phyloP scores from a whole-genome alignment of 805 yeast genomes.

The Brettanomyces custersianus region DNA sequence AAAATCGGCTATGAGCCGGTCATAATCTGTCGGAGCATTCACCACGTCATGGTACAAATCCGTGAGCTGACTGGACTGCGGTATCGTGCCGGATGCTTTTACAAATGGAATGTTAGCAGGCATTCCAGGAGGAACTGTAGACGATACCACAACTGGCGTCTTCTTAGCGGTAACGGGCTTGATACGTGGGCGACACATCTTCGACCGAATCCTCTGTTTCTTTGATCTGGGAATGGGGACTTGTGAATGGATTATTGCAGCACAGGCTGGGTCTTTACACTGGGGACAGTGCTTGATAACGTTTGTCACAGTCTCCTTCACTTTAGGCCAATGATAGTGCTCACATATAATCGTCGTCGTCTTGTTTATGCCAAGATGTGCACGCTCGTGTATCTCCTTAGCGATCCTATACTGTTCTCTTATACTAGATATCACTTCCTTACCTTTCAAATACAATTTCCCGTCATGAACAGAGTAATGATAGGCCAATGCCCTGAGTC shows the following conservation, averaged over 20 bases:
- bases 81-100: no score
- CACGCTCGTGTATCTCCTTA: constrained; percentile 51
- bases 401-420: constrained; percentile 69
- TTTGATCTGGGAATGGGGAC: neutral
- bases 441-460: constrained; percentile 61
- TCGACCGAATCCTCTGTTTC: no score
- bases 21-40: no score
- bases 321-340: constrained; percentile 83
- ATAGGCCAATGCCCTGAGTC: constrained; percentile 71
- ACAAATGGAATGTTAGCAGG: no score
- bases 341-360: constrained; percentile 73
- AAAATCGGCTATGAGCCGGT: no score
- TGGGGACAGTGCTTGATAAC: constrained; percentile 69
- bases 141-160: no score
- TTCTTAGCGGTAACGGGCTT: no score
- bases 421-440: constrained; percentile 73
- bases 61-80: no score
- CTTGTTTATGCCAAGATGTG: constrained; percentile 84
- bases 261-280: constrained; percentile 44
- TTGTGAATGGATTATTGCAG: constrained; percentile 11
- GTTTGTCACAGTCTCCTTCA: constrained; percentile 77
- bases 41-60: no score
- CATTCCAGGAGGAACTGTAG: no score
- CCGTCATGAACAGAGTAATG: constrained; percentile 69
- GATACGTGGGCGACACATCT: no score